Evolutionary conservation across 208 protist species (phyloP).

Genomic region (Leishmania guyanensis): DNA sequence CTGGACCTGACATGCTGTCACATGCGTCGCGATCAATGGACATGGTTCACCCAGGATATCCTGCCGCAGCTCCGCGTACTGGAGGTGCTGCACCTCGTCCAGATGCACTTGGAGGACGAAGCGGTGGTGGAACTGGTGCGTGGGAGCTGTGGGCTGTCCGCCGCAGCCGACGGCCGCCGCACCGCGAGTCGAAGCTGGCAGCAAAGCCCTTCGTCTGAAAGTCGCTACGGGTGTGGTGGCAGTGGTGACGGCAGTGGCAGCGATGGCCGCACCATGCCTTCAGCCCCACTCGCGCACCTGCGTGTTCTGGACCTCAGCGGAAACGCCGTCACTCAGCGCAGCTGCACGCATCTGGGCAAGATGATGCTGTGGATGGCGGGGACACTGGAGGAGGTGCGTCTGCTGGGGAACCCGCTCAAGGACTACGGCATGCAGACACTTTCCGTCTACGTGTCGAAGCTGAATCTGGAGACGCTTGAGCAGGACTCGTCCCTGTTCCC

Average conservation of each 20-base stretch:
- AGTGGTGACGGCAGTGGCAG: background rate
- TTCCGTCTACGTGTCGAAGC: slow-evolving; percentile 68
- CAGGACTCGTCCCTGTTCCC: slow-evolving; percentile 51
- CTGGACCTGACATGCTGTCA: slow-evolving; percentile 59
- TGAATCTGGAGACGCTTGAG: slow-evolving; percentile 36
- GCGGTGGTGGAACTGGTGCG: slow-evolving; percentile 48
- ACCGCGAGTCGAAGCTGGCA: background rate
- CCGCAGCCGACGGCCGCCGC: slow-evolving; percentile 7
- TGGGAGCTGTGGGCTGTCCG: slow-evolving; percentile 26
- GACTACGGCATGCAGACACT: slow-evolving; percentile 84
- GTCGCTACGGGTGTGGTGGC: background rate
- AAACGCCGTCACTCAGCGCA: slow-evolving; percentile 68
- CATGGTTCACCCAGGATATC: slow-evolving; percentile 60
- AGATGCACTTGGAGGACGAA: slow-evolving; percentile 64
- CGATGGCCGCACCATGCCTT: slow-evolving; percentile 10
- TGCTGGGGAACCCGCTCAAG: slow-evolving; percentile 61
- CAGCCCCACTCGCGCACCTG: slow-evolving; percentile 32
- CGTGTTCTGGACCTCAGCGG: slow-evolving; percentile 70
- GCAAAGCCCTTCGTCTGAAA: background rate
- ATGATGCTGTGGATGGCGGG: slow-evolving; percentile 63
- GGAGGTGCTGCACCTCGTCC: slow-evolving; percentile 43
- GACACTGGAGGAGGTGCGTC: slow-evolving; percentile 64
- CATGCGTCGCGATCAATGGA: slow-evolving; percentile 59
- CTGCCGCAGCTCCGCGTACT: slow-evolving; percentile 60
- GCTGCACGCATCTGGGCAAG: slow-evolving; percentile 65